Base-by-base conservation (phyloP, 331 rosid genomes). In the Erythrophleum ivorense region DNA sequence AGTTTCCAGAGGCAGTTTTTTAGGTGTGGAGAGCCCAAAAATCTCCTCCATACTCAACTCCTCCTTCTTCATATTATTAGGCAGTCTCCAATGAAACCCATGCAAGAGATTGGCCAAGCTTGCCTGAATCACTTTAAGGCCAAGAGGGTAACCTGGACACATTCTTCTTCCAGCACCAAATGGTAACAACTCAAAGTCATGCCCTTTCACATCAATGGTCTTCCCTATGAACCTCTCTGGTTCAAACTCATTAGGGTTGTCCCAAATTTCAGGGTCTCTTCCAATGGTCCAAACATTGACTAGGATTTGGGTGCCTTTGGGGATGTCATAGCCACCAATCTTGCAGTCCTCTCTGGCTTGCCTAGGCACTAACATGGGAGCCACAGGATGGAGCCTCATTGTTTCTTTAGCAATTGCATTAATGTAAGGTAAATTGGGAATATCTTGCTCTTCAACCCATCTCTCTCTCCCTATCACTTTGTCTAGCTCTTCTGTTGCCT, bases 121-220 rank as follows among this genome's bases (percentile, higher is more conserved):
- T 52, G 87, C 11, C 6, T 91, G 92, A 80, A 94, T 91, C 8
- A 91, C 94, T 87, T 91, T 94, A 3, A 94, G 45, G 12, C 97
- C 97, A 29, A 94, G 92, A 83, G 91, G 73, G 46, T 91, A 91
- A 3, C 95, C 97, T 3, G 97, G 98, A 16, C 98, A 91, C 97
- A 94, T 91, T 62, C 98, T 88, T 84, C 98, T 85, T 12, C 98
- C 98, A 12, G 97, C 81, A 60, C 98, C 97, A 74, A 94, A 94
- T 24, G 98, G 95, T 79, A 94, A 52, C 24, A 94, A 66, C 86
- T 90, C 95, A 46, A 7, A 94, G 72, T 90, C 89, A 31, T 91
- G 95, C 4, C 95, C 98, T 77, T 80, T 90, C 3, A 89, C 92
- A 79, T 91, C 97, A 1, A 91, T 85, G 29, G 62, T 74, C 71